phyloP scores from a whole-genome alignment of 257 asterid genomes.

The Nicotiana undulata region DNA sequence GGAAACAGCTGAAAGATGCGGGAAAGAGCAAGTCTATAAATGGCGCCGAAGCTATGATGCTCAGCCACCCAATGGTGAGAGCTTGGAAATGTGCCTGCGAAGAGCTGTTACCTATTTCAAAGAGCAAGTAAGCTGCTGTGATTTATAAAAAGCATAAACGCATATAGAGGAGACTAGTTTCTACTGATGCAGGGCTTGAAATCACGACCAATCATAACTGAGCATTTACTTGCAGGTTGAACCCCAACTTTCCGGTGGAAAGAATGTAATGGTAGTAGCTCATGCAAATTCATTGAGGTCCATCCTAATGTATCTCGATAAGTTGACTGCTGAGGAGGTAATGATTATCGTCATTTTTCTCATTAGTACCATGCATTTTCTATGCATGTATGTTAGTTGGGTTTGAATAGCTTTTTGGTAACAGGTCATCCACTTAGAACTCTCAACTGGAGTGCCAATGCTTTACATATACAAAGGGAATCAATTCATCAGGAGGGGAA shows the following conservation, averaged over 20 bases:
- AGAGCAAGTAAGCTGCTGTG: constrained; percentile 50
- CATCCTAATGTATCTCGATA: constrained; percentile 87
- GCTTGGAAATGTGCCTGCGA: constrained; percentile 92
- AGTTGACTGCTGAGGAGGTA: constrained; percentile 79
- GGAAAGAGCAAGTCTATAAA: constrained; percentile 80
- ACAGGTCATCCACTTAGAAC: constrained; percentile 88
- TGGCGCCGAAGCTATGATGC: constrained; percentile 94
- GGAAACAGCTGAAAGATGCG: constrained; percentile 80
- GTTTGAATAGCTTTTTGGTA: constrained; percentile 3
- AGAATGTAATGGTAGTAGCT: constrained; percentile 84
- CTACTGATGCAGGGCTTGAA: not conserved
- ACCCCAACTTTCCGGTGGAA: constrained; percentile 64
- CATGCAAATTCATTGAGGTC: constrained; percentile 94
- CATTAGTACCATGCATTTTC: not conserved
- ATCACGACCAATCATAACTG: not conserved
- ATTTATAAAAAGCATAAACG: not conserved
- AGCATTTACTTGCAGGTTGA: constrained; percentile 50
- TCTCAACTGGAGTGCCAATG: constrained; percentile 93
- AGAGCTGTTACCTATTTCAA: constrained; percentile 84
- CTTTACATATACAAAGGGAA: constrained; percentile 66
- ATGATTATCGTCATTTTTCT: not conserved
- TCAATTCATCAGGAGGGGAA: constrained; percentile 67
- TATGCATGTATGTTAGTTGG: not conserved
- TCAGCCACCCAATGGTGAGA: constrained; percentile 92
- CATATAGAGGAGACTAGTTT: not conserved